A percentile compares a stretch with the other conserved stretches of the same genome.
phyloP scores from a whole-genome alignment of 2,329 filamentous ascomycete species.

The Byssoonygena ceratinophila region DNA sequence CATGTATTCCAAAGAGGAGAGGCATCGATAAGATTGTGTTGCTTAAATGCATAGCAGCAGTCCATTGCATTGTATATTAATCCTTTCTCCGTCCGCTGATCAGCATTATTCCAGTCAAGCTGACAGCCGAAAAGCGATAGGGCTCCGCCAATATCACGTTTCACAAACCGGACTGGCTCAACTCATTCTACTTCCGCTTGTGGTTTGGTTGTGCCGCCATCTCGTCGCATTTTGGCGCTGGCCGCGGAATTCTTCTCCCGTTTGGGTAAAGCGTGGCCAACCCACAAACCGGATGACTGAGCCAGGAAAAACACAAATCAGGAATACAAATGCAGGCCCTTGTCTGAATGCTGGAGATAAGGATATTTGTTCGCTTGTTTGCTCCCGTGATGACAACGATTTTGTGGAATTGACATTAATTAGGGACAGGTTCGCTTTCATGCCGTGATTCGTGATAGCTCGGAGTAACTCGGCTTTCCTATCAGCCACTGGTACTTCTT shows the following conservation, averaged over 20 bases:
- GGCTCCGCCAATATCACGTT: background rate
- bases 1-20: background rate
- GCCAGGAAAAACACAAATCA: conserved; percentile 10
- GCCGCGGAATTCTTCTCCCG: conserved; percentile 10
- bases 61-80: background rate
- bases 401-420: background rate
- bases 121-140: background rate
- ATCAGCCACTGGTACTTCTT: conserved; percentile 21
- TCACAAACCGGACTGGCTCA: conserved; percentile 5
- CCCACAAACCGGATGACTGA: background rate
- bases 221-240: background rate
- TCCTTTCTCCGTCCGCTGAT: background rate
- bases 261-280: conserved; percentile 11
- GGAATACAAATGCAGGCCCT: conserved; percentile 11
- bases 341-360: background rate
- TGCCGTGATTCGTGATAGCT: background rate
- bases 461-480: background rate
- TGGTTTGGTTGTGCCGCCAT: conserved; percentile 8
- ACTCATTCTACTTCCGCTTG: background rate
- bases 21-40: background rate
- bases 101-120: background rate
- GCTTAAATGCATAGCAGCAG: background rate
- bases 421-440: background rate
- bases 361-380: background rate
- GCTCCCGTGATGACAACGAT: background rate